Evolutionary conservation across 2,329 filamentous ascomycete species (phyloP).

Genomic region (Stagonosporopsis rhizophila): DNA sequence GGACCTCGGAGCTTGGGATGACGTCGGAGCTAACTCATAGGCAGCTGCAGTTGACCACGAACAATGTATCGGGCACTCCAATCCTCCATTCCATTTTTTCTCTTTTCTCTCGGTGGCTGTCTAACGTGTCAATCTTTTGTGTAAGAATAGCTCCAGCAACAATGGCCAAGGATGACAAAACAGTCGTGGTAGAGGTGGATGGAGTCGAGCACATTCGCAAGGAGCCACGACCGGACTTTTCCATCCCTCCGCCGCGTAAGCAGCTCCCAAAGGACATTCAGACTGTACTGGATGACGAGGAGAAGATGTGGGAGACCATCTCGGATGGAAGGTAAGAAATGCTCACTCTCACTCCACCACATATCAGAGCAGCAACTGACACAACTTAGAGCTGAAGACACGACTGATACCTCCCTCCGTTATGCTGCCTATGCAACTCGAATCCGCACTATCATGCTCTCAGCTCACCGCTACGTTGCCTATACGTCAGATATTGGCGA

Average conservation of each 20-base stretch:
- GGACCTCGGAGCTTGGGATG: slow-evolving; percentile 14
- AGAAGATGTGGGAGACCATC: slow-evolving; percentile 74
- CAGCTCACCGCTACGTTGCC: slow-evolving; percentile 93
- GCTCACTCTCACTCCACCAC: slow-evolving; percentile 28
- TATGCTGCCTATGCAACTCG: slow-evolving; percentile 93
- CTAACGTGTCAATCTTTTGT: too few species aligned
- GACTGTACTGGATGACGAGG: slow-evolving; percentile 66
- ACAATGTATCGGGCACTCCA: neutral
- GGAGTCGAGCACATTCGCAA: slow-evolving; percentile 52
- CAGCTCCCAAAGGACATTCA: slow-evolving; percentile 63
- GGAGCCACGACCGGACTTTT: slow-evolving; percentile 57
- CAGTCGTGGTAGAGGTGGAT: slow-evolving; percentile 31
- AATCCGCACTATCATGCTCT: slow-evolving; percentile 83
- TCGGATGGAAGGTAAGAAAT: slow-evolving; percentile 76
- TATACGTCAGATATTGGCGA: slow-evolving; percentile 98
- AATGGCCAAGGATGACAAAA: slow-evolving; percentile 51
- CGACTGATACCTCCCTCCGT: slow-evolving; percentile 83
- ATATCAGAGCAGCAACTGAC: neutral
- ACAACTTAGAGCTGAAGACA: slow-evolving; percentile 69
- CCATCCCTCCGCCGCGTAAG: slow-evolving; percentile 56
- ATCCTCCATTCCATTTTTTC: neutral
- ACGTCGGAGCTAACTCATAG: slow-evolving; percentile 14
- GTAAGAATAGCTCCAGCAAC: neutral
- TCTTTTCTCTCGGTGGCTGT: neutral
- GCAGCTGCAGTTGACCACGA: neutral